Evolutionary conservation across 1,139 yeast species (phyloP).

Genomic region (Lodderomyces parapsilosis): DNA sequence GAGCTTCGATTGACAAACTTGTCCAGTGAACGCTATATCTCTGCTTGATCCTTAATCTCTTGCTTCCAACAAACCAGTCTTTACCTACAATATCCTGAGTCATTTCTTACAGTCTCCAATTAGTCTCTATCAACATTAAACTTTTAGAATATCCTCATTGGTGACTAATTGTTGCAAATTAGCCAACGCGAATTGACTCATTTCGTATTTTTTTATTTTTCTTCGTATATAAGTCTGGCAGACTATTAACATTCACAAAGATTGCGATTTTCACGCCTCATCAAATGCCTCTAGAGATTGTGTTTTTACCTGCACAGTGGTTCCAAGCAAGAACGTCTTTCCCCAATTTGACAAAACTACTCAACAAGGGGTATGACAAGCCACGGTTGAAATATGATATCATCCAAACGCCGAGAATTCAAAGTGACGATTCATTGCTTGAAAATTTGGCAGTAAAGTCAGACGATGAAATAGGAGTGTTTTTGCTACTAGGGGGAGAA

Average conservation of each 20-base stretch:
- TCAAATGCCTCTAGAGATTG: conserved; percentile 21
- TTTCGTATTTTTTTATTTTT: neutral
- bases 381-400: conserved; percentile 42
- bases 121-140: too few relatives aligned
- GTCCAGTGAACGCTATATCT: too few relatives aligned
- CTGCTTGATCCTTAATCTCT: too few relatives aligned
- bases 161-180: neutral
- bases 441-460: conserved; percentile 24
- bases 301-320: conserved; percentile 27
- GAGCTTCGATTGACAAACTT: too few relatives aligned
- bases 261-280: neutral
- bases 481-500: conserved; percentile 30
- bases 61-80: too few relatives aligned
- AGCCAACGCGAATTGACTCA: neutral
- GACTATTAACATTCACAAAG: neutral
- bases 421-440: conserved; percentile 24
- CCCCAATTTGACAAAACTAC: conserved; percentile 19
- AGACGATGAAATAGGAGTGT: conserved; percentile 20
- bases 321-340: conserved; percentile 16
- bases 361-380: conserved; percentile 52
- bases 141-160: neutral
- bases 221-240: neutral
- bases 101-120: neutral
- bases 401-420: conserved; percentile 44
- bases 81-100: neutral